Evolutionary conservation across 345 rosid genomes (phyloP), one percentile per base, ranked within the genome.

Genomic region (Eucalyptus erythrocorys): DNA sequence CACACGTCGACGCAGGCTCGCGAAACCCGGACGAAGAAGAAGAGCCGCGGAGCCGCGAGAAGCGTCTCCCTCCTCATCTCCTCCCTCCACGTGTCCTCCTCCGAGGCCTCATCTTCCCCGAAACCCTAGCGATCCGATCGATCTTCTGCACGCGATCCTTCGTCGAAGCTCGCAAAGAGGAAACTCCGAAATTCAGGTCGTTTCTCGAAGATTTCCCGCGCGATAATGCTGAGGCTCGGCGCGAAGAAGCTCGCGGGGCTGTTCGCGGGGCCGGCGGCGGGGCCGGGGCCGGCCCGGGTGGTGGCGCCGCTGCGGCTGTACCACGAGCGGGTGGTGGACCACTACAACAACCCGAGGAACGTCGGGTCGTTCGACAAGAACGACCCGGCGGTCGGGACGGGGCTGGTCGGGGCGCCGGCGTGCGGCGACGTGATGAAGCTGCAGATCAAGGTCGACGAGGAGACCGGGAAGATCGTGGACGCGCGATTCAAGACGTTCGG

Each of bases 401-500:
- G 99, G 1, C 94, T 98, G 61, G 99, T 98, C 13, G 99, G 99
- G 1, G 99, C 99, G 21, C 99, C 99, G 2, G 99, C 99, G 3
- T 98, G 99, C 49, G 99, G 99, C 11, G 99, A 98, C 91, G 99
- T 98, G 10, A 98, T 97, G 99, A 98, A 98, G 96, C 96, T 98
- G 43, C 99, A 98, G 87, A 97, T 98, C 71, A 98, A 91, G 95
- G 97, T 97, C 79, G 99, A 98, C 88, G 98, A 98, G 81, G 90
- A 93, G 88, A 94, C 96, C 26, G 99, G 98, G 11, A 92, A 96
- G 91, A 98, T 98, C 90, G 88, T 92, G 8, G 99, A 98, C 89
- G 99, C 99, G 87, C 90, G 99, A 42, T 98, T 98, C 89, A 98
- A 98, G 95, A 98, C 99, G 86, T 98, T 98, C 87, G 99, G 99